Conservation (phyloP, 164 flowering plant genomes). For the Vitis rotundifolia region DNA sequence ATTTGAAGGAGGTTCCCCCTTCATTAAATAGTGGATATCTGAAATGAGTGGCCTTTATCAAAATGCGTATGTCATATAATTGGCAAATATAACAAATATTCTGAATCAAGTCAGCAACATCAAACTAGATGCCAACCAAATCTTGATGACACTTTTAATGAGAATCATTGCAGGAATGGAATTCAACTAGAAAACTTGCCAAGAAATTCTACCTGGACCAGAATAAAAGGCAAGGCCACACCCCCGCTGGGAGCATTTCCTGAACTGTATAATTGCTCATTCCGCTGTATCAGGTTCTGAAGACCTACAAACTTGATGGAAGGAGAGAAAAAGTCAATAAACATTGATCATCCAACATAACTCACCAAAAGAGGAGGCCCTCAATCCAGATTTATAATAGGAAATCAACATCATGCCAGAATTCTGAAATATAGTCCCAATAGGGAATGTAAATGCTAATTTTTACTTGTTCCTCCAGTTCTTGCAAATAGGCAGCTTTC, state of each 20-base stretch:
- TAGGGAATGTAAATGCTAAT: constrained; percentile 9
- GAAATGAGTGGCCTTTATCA: too few species aligned
- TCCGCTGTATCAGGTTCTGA: constrained; percentile 78
- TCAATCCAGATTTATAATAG: neutral
- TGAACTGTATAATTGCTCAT: constrained; percentile 75
- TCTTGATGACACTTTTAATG: too few species aligned
- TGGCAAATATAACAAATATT: too few species aligned
- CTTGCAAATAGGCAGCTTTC: constrained; percentile 89
- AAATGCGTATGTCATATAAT: too few species aligned
- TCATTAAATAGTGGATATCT: too few species aligned
- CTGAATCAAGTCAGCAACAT: too few species aligned
- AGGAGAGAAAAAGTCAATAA: constrained; percentile 15
- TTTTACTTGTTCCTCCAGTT: constrained; percentile 90
- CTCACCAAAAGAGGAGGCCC: too few species aligned
- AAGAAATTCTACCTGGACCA: constrained; percentile 73
- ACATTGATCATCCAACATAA: neutral
- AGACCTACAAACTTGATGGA: constrained; percentile 66
- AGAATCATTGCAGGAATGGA: too few species aligned
- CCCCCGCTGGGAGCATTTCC: constrained; percentile 87
- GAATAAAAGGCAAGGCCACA: constrained; percentile 89
- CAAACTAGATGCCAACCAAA: too few species aligned
- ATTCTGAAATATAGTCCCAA: neutral
- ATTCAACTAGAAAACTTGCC: neutral
- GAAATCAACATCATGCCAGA: constrained; percentile 7
- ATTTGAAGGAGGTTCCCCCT: too few species aligned